Percentiles rank a stretch among this genome's conserved stretches.
Evolutionary conservation across 768 basidiomycete species (phyloP).

Genomic region (Trametes sanguinea): DNA sequence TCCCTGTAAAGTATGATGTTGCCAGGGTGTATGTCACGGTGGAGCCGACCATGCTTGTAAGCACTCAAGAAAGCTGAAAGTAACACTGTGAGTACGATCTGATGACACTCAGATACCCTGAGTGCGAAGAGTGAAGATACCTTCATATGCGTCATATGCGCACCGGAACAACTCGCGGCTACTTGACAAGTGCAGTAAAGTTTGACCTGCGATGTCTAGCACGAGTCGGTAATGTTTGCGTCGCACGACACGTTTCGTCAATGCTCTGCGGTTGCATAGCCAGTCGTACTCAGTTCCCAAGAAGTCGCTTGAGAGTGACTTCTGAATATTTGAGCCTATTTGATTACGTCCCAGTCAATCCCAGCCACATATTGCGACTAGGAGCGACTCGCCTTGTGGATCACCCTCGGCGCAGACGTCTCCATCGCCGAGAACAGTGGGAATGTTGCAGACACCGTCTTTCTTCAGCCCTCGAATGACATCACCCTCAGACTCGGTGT

Average conservation of each 20-base stretch:
- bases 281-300: background rate
- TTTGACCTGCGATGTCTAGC: conserved; percentile 1
- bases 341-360: too few relatives aligned
- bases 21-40: conserved; percentile 6
- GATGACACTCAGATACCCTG: background rate
- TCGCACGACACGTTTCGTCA: background rate
- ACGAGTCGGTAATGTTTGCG: conserved; percentile 12
- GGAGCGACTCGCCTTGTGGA: too few relatives aligned
- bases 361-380: too few relatives aligned
- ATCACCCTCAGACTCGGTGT: background rate
- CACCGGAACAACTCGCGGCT: background rate
- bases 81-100: too few relatives aligned
- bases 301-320: background rate
- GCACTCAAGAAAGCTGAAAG: background rate
- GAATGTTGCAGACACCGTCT: conserved; percentile 1
- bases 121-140: background rate
- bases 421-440: background rate
- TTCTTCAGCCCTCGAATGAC: background rate
- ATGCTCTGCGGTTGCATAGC: background rate
- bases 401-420: background rate
- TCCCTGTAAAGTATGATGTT: conserved; percentile 10
- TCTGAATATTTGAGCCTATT: too few relatives aligned
- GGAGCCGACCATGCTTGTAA: background rate
- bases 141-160: background rate
- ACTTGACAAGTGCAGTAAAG: background rate